Conservation (phyloP, 257 asterid species). For the Nemophila menziesii region DNA sequence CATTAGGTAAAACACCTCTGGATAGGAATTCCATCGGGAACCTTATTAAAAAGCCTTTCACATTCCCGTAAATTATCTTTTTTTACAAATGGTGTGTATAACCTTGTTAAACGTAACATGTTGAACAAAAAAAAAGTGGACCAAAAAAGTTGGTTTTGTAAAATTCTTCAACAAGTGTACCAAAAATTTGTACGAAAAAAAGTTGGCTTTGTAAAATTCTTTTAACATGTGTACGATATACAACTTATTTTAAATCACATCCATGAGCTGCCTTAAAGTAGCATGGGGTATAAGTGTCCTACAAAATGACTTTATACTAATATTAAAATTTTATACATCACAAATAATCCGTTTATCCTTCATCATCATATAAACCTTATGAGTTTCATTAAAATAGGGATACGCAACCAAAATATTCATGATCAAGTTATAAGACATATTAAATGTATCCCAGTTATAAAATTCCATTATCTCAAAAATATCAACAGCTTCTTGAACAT, state of each 20-base stretch:
- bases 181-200: no score
- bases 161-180: conserved; percentile 65
- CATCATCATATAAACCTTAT: conserved; percentile 79
- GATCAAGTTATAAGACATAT: conserved; percentile 51
- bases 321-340: conserved; percentile 70
- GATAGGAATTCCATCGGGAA: conserved; percentile 63
- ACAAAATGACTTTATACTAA: conserved; percentile 83
- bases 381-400: conserved; percentile 67
- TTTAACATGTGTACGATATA: conserved; percentile 61
- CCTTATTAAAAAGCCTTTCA: conserved; percentile 66
- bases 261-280: conserved; percentile 69
- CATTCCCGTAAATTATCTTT: conserved; percentile 58
- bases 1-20: conserved; percentile 63
- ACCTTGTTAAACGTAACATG: conserved; percentile 62
- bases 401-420: conserved; percentile 80
- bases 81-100: conserved; percentile 58
- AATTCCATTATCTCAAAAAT: conserved; percentile 93
- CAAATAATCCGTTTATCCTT: conserved; percentile 55
- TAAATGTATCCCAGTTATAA: conserved; percentile 61
- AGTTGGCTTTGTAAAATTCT: conserved; percentile 62
- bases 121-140: conserved; percentile 44
- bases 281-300: conserved; percentile 60
- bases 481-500: conserved; percentile 62
- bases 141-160: conserved; percentile 53
- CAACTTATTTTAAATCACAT: conserved; percentile 56